Evolutionary conservation across 2,329 filamentous ascomycete species (phyloP).

Genomic region (Apiospora rasikravindrae): DNA sequence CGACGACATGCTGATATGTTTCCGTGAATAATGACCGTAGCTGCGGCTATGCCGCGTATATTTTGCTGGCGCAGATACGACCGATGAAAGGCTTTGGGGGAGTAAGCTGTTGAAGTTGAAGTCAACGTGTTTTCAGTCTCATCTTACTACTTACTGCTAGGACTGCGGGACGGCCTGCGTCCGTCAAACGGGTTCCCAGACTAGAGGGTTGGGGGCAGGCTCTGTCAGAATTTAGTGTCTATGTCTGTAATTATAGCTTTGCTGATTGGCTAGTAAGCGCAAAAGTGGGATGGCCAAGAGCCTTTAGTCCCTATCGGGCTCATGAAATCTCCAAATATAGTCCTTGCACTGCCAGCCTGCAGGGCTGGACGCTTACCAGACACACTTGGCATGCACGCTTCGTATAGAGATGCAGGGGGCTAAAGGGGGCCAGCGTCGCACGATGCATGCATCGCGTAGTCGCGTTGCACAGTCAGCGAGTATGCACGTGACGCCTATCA

Average conservation of each 20-base stretch:
- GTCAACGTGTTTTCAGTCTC: background rate
- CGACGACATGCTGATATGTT: conserved; percentile 13
- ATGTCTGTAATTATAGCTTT: background rate
- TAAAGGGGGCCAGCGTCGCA: background rate
- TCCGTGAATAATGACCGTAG: background rate
- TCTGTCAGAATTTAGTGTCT: conserved; percentile 3
- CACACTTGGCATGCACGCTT: conserved; percentile 9
- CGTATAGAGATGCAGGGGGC: background rate
- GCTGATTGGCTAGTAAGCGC: conserved; percentile 1
- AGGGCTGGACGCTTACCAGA: background rate
- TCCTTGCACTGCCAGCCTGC: background rate
- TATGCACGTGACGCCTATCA: background rate
- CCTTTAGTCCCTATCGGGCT: background rate
- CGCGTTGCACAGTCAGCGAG: background rate
- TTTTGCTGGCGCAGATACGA: background rate
- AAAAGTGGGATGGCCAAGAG: background rate
- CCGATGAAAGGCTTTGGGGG: background rate
- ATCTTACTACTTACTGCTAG: background rate
- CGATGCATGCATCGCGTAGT: background rate
- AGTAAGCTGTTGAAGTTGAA: background rate
- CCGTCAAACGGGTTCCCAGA: background rate
- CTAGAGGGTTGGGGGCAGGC: background rate
- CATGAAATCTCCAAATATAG: background rate
- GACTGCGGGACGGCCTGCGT: background rate
- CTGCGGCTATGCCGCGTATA: conserved; percentile 15